Conservation (phyloP, 495 filamentous ascomycete species). For the Trichoderma gamsii region DNA sequence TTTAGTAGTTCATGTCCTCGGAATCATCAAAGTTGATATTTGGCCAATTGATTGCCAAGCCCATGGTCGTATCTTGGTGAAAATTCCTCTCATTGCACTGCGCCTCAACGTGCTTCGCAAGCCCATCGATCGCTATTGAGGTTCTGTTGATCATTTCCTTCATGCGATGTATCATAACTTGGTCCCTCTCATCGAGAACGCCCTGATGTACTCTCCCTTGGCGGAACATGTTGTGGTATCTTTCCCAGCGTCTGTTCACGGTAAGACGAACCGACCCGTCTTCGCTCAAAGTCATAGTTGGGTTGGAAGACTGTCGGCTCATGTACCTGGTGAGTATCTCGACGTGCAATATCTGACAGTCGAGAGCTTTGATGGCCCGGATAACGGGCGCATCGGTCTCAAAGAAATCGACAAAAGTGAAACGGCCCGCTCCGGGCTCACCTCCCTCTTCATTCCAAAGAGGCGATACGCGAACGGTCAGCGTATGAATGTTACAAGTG, state of each 20-base stretch:
- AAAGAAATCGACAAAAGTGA: slow-evolving; percentile 11
- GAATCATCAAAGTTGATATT: background rate
- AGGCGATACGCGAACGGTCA: slow-evolving; percentile 11
- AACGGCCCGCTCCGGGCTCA: background rate
- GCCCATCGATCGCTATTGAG: background rate
- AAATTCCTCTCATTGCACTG: background rate
- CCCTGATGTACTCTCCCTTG: background rate
- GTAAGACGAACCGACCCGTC: background rate
- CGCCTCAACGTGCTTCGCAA: background rate
- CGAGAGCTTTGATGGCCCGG: background rate
- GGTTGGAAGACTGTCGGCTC: background rate
- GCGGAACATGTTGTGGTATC: background rate
- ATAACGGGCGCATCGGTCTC: background rate
- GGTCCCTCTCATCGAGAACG: background rate
- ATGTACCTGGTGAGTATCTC: background rate
- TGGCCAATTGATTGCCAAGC: background rate
- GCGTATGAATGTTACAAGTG: slow-evolving; percentile 4
- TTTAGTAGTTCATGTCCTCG: background rate
- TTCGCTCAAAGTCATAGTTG: background rate
- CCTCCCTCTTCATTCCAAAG: background rate
- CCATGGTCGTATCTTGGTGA: background rate
- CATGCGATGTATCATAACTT: background rate
- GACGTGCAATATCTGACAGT: background rate
- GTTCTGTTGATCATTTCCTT: background rate
- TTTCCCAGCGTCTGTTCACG: background rate